These are phyloP conservation scores for Amphichorda felina DNA, from an alignment of 2,329 filamentous ascomycete species.

Conservation along the genomic window DNA sequence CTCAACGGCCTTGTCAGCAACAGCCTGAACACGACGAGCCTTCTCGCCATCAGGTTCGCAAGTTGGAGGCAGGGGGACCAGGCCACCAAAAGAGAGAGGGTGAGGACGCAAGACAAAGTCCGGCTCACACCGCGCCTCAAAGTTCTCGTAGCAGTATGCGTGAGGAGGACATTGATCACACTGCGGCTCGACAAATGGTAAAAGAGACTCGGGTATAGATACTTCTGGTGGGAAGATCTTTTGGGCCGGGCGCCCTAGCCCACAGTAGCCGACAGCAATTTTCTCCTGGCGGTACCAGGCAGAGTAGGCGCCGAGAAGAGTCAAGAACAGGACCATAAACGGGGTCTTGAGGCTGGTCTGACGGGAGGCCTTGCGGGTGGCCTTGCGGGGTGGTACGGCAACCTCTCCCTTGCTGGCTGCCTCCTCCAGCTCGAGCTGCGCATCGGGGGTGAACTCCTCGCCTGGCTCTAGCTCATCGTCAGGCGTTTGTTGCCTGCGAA, in stretches of 20 bases:
- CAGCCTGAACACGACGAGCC: constrained; percentile 71
- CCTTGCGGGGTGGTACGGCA: constrained; percentile 28
- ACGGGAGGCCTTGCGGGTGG: constrained; percentile 19
- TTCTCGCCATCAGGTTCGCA: constrained; percentile 95
- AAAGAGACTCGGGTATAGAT: constrained; percentile 59
- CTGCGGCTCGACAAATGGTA: constrained; percentile 58
- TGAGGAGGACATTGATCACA: constrained; percentile 88
- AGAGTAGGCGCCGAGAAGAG: constrained; percentile 59
- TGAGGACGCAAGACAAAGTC: constrained; percentile 82
- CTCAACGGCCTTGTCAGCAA: constrained; percentile 80
- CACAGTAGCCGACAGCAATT: constrained; percentile 90
- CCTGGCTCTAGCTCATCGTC: constrained; percentile 45
- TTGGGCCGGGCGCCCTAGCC: constrained; percentile 56
- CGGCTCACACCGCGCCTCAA: constrained; percentile 68
- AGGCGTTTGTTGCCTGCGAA: background rate
- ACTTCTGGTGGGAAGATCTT: constrained; percentile 35
- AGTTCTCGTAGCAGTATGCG: constrained; percentile 74
- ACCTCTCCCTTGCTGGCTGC: constrained; percentile 43
- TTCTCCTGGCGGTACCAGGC: constrained; percentile 91
- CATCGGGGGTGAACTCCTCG: constrained; percentile 92
- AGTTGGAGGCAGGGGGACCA: constrained; percentile 76
- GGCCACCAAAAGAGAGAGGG: constrained; percentile 67
- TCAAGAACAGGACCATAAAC: constrained; percentile 58
- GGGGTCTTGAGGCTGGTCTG: constrained; percentile 47
- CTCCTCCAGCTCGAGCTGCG: constrained; percentile 68